Evolutionary conservation across 495 filamentous ascomycete genomes (phyloP).

Genomic region (Xylaria nigripes): DNA sequence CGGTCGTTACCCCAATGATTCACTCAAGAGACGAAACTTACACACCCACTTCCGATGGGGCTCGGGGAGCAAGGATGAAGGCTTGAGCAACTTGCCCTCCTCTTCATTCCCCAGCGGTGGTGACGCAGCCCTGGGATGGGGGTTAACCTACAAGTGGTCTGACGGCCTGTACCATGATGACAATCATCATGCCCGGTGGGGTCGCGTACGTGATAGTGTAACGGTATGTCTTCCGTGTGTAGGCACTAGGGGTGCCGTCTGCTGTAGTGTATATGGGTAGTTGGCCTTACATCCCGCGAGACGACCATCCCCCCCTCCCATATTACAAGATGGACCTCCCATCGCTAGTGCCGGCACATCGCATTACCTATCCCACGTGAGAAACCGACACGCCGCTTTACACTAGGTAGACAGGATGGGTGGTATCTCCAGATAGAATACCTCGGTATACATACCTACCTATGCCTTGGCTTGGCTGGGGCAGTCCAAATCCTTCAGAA

Average conservation of each 20-base stretch:
- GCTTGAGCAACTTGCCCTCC: neutral
- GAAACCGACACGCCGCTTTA: neutral
- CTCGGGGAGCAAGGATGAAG: conserved; percentile 4
- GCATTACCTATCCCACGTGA: neutral
- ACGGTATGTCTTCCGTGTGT: neutral
- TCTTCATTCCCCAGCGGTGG: neutral
- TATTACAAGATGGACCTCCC: neutral
- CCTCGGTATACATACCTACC: too few relatives aligned
- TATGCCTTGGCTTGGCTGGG: neutral
- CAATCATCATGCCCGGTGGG: neutral
- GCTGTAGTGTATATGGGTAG: neutral
- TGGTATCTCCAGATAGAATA: too few relatives aligned
- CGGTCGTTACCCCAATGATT: conserved; percentile 1
- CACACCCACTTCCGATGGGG: neutral
- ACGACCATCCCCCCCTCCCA: neutral
- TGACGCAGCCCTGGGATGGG: conserved; percentile 6
- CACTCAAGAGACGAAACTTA: neutral
- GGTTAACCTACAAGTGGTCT: conserved; percentile 1
- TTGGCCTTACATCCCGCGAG: neutral
- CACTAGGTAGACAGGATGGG: neutral
- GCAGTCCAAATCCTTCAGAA: conserved; percentile 1
- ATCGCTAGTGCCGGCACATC: neutral
- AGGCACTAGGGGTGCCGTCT: too few relatives aligned
- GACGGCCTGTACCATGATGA: conserved; percentile 1
- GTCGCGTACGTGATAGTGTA: neutral